These are phyloP conservation scores for Hysterangium stoloniferum DNA, from an alignment of 768 basidiomycete genomes.

Conservation along the genomic window DNA sequence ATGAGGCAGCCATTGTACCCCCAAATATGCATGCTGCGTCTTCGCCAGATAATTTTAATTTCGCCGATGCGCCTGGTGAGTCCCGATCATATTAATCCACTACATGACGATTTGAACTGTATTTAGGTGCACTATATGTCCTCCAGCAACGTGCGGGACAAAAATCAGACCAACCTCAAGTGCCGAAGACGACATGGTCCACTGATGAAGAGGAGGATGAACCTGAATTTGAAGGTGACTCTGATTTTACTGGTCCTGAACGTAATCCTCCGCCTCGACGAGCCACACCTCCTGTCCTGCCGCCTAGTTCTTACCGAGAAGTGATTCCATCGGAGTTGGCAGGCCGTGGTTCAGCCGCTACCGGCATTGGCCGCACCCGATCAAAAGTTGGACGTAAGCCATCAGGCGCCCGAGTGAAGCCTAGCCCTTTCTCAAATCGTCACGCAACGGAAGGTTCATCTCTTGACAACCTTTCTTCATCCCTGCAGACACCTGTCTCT, in stretches of 20 bases:
- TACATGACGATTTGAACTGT: neutral
- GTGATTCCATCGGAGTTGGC: conserved; percentile 6
- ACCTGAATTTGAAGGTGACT: neutral
- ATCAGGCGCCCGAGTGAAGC: conserved; percentile 74
- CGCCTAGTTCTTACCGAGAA: conserved; percentile 1
- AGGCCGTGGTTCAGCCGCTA: too few species aligned
- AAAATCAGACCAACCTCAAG: neutral
- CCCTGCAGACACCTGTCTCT: neutral
- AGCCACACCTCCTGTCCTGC: conserved; percentile 15
- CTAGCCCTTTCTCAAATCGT: conserved; percentile 24
- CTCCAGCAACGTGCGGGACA: neutral
- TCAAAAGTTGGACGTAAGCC: conserved; percentile 57
- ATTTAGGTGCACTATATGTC: conserved; percentile 5
- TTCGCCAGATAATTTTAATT: neutral
- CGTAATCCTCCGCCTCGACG: conserved; percentile 12
- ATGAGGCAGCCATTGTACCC: too few species aligned
- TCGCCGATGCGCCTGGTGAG: conserved; percentile 10
- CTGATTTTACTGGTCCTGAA: conserved; percentile 10
- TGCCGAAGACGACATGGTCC: neutral
- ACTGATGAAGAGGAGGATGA: conserved; percentile 1
- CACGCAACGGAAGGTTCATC: conserved; percentile 23
- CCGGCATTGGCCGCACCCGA: neutral
- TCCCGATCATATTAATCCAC: neutral
- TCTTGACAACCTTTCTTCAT: conserved; percentile 20
- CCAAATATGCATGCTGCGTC: too few species aligned